Conservation (phyloP, 352 stramenopile species). For the Globisporangium spinosum region DNA sequence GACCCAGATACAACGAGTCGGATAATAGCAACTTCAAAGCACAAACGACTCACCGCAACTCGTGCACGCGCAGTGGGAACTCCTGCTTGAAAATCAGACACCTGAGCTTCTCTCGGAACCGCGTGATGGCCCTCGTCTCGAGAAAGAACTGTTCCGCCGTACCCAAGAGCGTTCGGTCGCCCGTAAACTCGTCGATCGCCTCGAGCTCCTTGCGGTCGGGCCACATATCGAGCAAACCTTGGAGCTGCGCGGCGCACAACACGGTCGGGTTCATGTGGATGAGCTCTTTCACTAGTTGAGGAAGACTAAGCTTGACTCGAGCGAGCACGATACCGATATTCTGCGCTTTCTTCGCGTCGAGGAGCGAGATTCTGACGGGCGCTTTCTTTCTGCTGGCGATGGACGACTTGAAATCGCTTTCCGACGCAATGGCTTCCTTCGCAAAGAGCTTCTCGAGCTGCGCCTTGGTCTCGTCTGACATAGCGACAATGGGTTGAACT, state of each 20-base stretch:
- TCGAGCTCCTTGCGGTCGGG: conserved; percentile 69
- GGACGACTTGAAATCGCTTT: not conserved
- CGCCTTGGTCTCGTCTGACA: conserved; percentile 59
- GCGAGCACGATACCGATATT: conserved; percentile 82
- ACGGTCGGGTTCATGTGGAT: conserved; percentile 60
- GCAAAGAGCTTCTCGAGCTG: conserved; percentile 77
- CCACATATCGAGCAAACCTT: conserved; percentile 83
- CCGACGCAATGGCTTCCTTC: conserved; percentile 8
- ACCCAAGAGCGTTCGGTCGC: conserved; percentile 13
- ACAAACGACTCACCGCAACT: conserved; percentile 49
- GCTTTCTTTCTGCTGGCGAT: not conserved
- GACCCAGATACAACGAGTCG: not conserved
- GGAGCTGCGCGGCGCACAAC: conserved; percentile 59
- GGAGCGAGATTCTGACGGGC: conserved; percentile 35
- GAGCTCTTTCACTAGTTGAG: conserved; percentile 57
- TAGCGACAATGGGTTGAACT: conserved; percentile 20
- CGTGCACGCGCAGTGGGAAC: conserved; percentile 56
- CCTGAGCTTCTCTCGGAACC: conserved; percentile 65
- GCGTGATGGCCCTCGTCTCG: conserved; percentile 50
- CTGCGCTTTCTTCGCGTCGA: conserved; percentile 84
- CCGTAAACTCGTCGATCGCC: conserved; percentile 54
- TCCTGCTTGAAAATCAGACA: conserved; percentile 82
- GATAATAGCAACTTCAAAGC: not conserved
- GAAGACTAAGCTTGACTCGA: conserved; percentile 61
- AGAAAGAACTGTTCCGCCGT: conserved; percentile 76